Percentiles rank a stretch among this genome's conserved stretches.
Conservation (phyloP, 805 yeast species). For the Pichia thaimueangensis region DNA sequence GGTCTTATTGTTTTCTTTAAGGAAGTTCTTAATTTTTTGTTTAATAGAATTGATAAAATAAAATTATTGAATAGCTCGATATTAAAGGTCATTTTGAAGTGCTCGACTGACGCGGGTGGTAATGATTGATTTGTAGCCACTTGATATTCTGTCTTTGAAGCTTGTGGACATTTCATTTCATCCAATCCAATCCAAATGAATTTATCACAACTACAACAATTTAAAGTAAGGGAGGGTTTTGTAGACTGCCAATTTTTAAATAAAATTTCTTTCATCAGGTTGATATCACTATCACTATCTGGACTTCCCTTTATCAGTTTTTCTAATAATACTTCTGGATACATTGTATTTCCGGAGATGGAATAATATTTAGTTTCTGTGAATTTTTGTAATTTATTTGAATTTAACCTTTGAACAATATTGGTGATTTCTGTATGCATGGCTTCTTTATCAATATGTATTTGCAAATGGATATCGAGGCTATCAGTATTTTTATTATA, state of each 20-base stretch:
- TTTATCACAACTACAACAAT: constrained; percentile 1
- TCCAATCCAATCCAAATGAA: background rate
- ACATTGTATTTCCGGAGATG: background rate
- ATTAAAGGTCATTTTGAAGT: background rate
- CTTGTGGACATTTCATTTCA: background rate
- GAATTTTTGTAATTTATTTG: constrained; percentile 6
- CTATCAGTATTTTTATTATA: background rate
- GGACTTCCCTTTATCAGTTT: background rate
- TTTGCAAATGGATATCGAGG: too few species aligned
- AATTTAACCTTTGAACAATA: constrained; percentile 1
- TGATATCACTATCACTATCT: background rate
- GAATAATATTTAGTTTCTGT: background rate
- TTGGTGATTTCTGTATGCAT: background rate
- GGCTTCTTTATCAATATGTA: background rate
- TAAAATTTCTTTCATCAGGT: background rate
- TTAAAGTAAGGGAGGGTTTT: background rate
- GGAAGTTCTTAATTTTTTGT: constrained; percentile 5
- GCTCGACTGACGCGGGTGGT: background rate
- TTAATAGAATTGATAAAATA: constrained; percentile 6
- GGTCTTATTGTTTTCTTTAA: constrained; percentile 4
- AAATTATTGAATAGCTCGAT: constrained; percentile 7
- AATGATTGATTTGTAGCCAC: background rate
- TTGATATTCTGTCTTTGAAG: background rate
- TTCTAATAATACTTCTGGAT: background rate
- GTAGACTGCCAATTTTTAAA: constrained; percentile 1